A percentile compares a stretch with the other conserved stretches of the same genome.
phyloP scores from a whole-genome alignment of 306 rosid genomes.

The Prinsepia uniflora region DNA sequence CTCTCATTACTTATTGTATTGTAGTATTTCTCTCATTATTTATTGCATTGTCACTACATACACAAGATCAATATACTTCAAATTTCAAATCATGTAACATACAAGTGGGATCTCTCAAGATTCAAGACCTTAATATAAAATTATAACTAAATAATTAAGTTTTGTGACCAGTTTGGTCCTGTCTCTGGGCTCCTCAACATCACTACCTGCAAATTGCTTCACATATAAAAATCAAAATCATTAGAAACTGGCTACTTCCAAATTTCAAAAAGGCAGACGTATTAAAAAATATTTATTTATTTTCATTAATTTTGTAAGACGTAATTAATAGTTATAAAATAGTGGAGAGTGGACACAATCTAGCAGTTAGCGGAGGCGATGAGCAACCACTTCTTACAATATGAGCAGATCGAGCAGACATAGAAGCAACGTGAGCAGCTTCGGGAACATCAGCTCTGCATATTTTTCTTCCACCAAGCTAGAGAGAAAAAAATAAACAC shows the following conservation, averaged over 20 bases:
- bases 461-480: constrained; percentile 45
- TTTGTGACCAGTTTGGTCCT: constrained; percentile 11
- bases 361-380: constrained; percentile 48
- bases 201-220: constrained; percentile 14
- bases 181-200: constrained; percentile 13
- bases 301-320: neutral
- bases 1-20: too few species aligned
- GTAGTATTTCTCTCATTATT: too few species aligned
- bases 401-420: constrained; percentile 31
- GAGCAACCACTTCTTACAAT: constrained; percentile 35
- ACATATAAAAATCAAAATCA: neutral
- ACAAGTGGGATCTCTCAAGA: too few species aligned
- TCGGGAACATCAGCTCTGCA: constrained; percentile 55
- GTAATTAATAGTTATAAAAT: neutral
- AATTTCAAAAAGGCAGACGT: too few species aligned
- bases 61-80: too few species aligned
- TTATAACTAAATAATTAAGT: neutral
- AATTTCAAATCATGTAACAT: too few species aligned
- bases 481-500: constrained; percentile 4
- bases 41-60: too few species aligned
- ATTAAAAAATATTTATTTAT: too few species aligned
- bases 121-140: too few species aligned
- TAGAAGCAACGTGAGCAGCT: constrained; percentile 42
- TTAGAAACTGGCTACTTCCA: neutral
- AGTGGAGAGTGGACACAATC: constrained; percentile 41